phyloP scores from a whole-genome alignment of 116 monocot genomes.

The Trichopus zeylanicus region DNA sequence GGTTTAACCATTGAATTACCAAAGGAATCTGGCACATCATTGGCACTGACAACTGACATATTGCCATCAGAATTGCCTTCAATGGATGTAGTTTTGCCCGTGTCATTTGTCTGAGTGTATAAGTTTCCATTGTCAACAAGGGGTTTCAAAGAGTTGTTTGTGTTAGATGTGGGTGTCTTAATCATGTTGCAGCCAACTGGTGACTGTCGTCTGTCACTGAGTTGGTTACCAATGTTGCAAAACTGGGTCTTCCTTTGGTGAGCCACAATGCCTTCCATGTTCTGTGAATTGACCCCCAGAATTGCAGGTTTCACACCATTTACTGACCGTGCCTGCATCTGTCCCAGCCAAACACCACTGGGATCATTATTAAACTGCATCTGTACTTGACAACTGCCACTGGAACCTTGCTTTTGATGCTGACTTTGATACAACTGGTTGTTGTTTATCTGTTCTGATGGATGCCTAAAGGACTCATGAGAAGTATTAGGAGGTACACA shows the following conservation, averaged over 20 bases:
- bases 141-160: conserved; percentile 6
- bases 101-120: conserved; percentile 11
- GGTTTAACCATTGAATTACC: conserved; percentile 5
- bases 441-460: conserved; percentile 16
- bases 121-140: background rate
- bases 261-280: conserved; percentile 22
- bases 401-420: conserved; percentile 35
- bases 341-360: conserved; percentile 23
- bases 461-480: conserved; percentile 20
- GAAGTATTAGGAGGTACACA: conserved; percentile 20
- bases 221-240: conserved; percentile 13
- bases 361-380: conserved; percentile 17
- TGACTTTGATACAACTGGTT: conserved; percentile 19
- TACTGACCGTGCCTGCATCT: conserved; percentile 12
- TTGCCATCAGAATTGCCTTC: conserved; percentile 15
- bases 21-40: conserved; percentile 1
- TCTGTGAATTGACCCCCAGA: conserved; percentile 15
- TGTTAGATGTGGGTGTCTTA: too few relatives aligned
- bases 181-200: conserved; percentile 27
- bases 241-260: conserved; percentile 21
- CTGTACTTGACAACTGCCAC: too few relatives aligned
- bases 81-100: conserved; percentile 2
- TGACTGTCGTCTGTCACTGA: conserved; percentile 6
- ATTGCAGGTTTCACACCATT: conserved; percentile 17
- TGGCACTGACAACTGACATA: conserved; percentile 18